A percentile compares a stretch with the other conserved stretches of the same genome.
phyloP scores from a whole-genome alignment of 192 early-diverging fungal species.

The Helicostylum pulchrum region DNA sequence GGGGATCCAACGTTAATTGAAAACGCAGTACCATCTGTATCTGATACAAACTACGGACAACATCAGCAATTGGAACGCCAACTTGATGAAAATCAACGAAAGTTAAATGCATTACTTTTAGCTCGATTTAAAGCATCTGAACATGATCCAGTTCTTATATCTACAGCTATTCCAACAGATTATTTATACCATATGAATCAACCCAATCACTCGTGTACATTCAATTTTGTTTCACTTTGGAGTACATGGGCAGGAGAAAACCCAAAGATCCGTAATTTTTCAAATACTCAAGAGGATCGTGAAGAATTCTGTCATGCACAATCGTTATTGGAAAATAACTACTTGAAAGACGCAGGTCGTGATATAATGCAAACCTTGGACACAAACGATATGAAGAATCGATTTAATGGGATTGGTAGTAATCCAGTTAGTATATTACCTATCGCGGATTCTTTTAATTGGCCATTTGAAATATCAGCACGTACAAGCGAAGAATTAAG shows the following conservation, averaged over 20 bases:
- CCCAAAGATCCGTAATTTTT: background rate
- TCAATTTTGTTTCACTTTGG: background rate
- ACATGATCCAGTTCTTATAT: background rate
- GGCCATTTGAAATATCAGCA: background rate
- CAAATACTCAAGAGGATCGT: background rate
- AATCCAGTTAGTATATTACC: background rate
- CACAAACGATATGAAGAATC: background rate
- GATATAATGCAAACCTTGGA: slow-evolving; percentile 7
- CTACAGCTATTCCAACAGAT: slow-evolving; percentile 6
- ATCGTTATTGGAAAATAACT: background rate
- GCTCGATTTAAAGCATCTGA: background rate
- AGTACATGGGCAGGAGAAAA: background rate
- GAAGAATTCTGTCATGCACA: background rate
- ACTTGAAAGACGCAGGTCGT: background rate
- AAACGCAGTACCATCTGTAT: background rate
- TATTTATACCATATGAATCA: background rate
- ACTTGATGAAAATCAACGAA: background rate
- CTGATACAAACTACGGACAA: background rate
- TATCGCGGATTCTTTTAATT: background rate
- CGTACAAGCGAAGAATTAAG: background rate
- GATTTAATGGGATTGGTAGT: background rate
- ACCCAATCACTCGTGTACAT: background rate
- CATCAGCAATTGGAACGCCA: background rate
- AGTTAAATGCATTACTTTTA: slow-evolving; percentile 3
- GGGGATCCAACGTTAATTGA: background rate